Base-by-base conservation (phyloP, 805 yeast species). In the Komagataella pseudopastoris region DNA sequence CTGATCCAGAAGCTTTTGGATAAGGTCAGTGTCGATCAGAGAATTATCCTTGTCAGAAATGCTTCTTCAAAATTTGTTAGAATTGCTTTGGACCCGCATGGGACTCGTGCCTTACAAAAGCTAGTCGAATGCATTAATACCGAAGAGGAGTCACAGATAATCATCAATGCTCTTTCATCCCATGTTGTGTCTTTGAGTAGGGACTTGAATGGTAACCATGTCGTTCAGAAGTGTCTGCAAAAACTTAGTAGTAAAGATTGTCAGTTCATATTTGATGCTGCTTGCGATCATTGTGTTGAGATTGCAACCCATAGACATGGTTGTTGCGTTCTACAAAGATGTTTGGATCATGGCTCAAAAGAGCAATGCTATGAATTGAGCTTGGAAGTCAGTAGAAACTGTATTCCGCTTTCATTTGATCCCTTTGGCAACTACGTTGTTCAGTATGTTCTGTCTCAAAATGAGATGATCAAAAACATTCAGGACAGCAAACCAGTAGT, bases 361-460 rank as follows among this genome's bases (percentile, higher is more conserved):
- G 72, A 68, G 45, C 97, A 93, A 66, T 76, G 88, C 52, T 72
- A 73, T 56, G 80, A 77, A 54, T 72, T 93, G 51, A 81, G 88
- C 22, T 63, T 73, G 23, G 78, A 77, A 55, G 83, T 91, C 47
- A 85, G 93, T 18, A 74, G 73, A 50, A 74, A 82, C 60, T 81
- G 95, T 44, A 75, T 82, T 48, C 74, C 73, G 44, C 74, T 93
- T 51, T 82, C 95, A 16, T 74, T 86, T 52, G 97, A 93, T 67
- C 97, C 97, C 12, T 93, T 86, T 69, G 99, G 99, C 43, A 93
- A 93, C 66, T 93, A 93, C 66, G 98, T 93, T 50, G 89, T 93
- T 50, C 99, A 93, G 67, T 91, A 93, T 61, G 95, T 93, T 20
- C 71, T 86, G 56, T 65, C 48, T 14, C 46, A 30, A 18, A 17